Conservation (phyloP, 2,329 filamentous ascomycete species). For the Neocatenulostroma microsporum region DNA sequence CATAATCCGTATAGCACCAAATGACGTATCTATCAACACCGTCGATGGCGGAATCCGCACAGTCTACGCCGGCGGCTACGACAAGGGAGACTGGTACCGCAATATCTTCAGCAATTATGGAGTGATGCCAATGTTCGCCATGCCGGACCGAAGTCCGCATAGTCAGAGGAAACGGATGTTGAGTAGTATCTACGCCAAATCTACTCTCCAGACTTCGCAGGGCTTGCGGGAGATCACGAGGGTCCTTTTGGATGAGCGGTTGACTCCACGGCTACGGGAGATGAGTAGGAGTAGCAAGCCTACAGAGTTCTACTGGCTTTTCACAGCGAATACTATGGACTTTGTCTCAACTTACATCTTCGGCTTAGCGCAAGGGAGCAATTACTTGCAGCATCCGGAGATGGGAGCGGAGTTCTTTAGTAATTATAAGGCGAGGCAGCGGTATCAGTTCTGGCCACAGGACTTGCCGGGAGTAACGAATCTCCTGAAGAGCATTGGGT, state of each 20-base stretch:
- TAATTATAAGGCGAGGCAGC: not conserved
- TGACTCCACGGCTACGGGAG: conserved; percentile 48
- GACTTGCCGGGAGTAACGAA: conserved; percentile 2
- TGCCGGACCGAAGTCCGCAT: conserved; percentile 52
- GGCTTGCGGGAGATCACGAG: conserved; percentile 50
- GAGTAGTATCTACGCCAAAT: conserved; percentile 71
- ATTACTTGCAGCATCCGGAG: not conserved
- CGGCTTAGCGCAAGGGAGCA: not conserved
- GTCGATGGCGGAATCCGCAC: conserved; percentile 52
- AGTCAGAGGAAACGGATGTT: conserved; percentile 64
- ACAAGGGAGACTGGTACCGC: conserved; percentile 64
- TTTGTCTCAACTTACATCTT: conserved; percentile 47
- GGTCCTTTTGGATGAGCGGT: conserved; percentile 46
- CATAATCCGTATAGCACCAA: conserved; percentile 54
- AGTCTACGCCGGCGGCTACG: conserved; percentile 62
- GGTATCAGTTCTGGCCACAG: conserved; percentile 5
- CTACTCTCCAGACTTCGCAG: conserved; percentile 54
- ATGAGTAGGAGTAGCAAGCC: conserved; percentile 18
- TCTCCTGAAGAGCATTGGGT: not conserved
- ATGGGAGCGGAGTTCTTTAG: conserved; percentile 1
- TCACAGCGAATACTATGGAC: conserved; percentile 64
- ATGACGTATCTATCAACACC: conserved; percentile 60
- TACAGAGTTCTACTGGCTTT: conserved; percentile 39
- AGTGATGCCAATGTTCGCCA: conserved; percentile 60
- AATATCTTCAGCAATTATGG: conserved; percentile 61